Conservation (phyloP, 805 yeast genomes). For the Cyberlindnera maritima region DNA sequence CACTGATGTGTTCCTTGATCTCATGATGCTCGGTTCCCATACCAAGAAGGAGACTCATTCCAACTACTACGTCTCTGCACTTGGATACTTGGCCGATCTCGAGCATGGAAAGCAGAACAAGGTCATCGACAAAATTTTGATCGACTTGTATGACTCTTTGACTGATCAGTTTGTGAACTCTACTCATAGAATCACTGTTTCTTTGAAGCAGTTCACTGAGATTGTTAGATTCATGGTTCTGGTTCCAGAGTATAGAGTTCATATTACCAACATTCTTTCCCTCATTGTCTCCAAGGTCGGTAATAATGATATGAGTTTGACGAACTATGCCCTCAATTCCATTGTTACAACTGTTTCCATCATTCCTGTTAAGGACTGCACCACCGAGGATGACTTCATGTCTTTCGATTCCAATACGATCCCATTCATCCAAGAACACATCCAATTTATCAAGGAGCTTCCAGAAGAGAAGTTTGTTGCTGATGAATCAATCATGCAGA, state of each 20-base stretch:
- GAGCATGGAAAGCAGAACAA: slow-evolving; percentile 41
- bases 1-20: slow-evolving; percentile 43
- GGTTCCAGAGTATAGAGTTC: slow-evolving; percentile 67
- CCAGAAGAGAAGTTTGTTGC: slow-evolving; percentile 33
- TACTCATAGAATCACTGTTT: slow-evolving; percentile 75
- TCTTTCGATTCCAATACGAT: slow-evolving; percentile 38
- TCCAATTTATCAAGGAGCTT: slow-evolving; percentile 44
- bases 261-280: slow-evolving; percentile 69
- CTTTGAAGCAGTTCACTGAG: slow-evolving; percentile 64
- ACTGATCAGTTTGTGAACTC: slow-evolving; percentile 62
- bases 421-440: slow-evolving; percentile 65
- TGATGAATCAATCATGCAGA: slow-evolving; percentile 45
- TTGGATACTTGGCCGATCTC: slow-evolving; percentile 58
- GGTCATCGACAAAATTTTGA: slow-evolving; percentile 51
- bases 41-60: slow-evolving; percentile 60
- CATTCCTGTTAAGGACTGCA: slow-evolving; percentile 67
- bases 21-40: slow-evolving; percentile 70
- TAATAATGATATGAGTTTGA: slow-evolving; percentile 76
- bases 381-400: slow-evolving; percentile 35
- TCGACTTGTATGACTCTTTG: slow-evolving; percentile 77
- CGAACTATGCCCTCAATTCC: slow-evolving; percentile 63
- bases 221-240: slow-evolving; percentile 65
- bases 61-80: slow-evolving; percentile 54
- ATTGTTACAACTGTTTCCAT: slow-evolving; percentile 69
- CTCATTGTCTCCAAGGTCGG: slow-evolving; percentile 81